These are phyloP conservation scores for Hyparrhenia diplandra DNA, from an alignment of 176 grass and related monocot genomes.

Conservation along the genomic window DNA sequence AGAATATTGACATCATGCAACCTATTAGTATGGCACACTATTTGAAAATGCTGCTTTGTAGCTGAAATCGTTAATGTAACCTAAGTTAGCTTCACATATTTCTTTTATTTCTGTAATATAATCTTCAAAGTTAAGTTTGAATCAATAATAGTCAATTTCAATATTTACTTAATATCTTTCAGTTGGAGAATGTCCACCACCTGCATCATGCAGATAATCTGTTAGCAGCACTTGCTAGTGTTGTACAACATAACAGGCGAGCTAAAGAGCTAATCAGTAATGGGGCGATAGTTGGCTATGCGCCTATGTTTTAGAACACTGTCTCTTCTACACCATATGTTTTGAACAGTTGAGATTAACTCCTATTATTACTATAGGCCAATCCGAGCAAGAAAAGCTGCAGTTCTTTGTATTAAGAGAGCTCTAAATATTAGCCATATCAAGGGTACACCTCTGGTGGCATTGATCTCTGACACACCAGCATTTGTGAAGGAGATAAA, in stretches of 20 bases:
- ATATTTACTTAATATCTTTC: neutral
- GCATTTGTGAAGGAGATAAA: constrained; percentile 69
- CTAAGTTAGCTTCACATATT: neutral
- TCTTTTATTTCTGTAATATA: neutral
- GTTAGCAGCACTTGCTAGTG: neutral
- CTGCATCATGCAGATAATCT: neutral
- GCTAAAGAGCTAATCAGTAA: neutral
- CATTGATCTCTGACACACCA: constrained; percentile 75
- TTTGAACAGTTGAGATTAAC: constrained; percentile 18
- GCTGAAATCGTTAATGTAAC: neutral
- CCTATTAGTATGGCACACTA: neutral
- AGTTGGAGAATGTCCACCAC: neutral
- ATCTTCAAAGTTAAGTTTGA: neutral
- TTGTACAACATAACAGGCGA: neutral
- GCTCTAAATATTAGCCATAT: constrained; percentile 43
- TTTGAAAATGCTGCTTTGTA: constrained; percentile 9
- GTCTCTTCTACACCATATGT: neutral
- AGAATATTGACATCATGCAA: neutral
- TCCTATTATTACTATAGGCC: constrained; percentile 52
- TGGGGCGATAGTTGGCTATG: neutral
- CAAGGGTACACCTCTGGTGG: constrained; percentile 43
- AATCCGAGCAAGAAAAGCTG: constrained; percentile 69
- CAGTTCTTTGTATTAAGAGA: constrained; percentile 77
- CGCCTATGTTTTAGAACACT: neutral
- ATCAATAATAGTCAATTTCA: neutral